Conservation (phyloP, 768 basidiomycete genomes). For the Rhodotorula babjevae region DNA sequence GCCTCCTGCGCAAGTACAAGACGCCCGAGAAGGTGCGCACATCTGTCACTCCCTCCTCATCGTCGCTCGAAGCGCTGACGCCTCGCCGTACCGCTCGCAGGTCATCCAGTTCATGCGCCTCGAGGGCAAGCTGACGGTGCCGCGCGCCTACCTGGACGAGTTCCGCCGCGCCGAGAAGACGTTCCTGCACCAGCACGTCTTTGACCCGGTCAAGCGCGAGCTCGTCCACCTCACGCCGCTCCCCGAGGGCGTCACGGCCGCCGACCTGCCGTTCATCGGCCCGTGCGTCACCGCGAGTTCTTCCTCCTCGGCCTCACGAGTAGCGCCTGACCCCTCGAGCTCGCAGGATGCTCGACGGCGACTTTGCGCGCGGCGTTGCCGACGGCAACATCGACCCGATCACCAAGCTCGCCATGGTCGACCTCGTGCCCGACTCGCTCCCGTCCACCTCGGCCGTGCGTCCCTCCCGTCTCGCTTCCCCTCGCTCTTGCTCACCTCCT, state of each 20-base stretch:
- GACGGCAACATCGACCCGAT: conserved; percentile 67
- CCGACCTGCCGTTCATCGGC: conserved; percentile 50
- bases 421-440: conserved; percentile 60
- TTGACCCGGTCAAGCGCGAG: conserved; percentile 62
- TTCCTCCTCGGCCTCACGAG: no score
- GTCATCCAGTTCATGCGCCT: conserved; percentile 67
- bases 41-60: background rate
- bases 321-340: background rate
- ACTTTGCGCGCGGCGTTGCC: conserved; percentile 47
- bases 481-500: background rate
- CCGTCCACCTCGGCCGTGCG: background rate
- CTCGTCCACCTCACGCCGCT: conserved; percentile 67
- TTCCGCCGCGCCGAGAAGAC: conserved; percentile 83
- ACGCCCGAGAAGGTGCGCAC: conserved; percentile 63
- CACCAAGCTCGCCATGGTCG: conserved; percentile 63
- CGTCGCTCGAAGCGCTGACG: background rate
- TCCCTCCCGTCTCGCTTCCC: background rate
- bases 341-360: conserved; percentile 9
- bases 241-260: conserved; percentile 58
- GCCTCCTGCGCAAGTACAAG: conserved; percentile 73
- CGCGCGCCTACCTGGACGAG: conserved; percentile 65
- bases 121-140: conserved; percentile 80
- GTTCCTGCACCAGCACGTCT: conserved; percentile 88
- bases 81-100: conserved; percentile 21
- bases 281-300: conserved; percentile 58